Conservation (phyloP, 2,329 filamentous ascomycete species). For the Ophiostoma sp. region DNA sequence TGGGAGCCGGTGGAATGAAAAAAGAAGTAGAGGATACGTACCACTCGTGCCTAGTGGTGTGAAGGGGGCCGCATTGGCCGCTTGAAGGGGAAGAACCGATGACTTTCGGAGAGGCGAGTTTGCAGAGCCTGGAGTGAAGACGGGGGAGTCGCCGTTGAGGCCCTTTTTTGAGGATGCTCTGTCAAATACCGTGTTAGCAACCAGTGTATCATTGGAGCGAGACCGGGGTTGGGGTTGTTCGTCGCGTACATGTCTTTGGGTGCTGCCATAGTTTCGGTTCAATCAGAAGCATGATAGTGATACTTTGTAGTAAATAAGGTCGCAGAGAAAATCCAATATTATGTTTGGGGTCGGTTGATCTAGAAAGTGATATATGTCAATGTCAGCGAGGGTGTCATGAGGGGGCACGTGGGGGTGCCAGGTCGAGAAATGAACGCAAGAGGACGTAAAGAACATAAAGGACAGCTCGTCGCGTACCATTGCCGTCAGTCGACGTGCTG, state of each 20-base stretch:
- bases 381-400: not conserved
- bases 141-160: conserved; percentile 93
- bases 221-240: not conserved
- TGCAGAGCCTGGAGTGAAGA: conserved; percentile 74
- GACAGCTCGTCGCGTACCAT: conserved; percentile 8
- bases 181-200: not conserved
- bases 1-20: not conserved
- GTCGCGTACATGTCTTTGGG: conserved; percentile 23
- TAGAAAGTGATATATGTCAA: not conserved
- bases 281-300: conserved; percentile 8
- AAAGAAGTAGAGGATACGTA: conserved; percentile 32
- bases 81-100: conserved; percentile 81
- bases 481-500: not conserved
- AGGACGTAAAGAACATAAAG: too few relatives aligned
- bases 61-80: conserved; percentile 84
- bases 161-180: conserved; percentile 61
- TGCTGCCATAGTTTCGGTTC: conserved; percentile 24
- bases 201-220: not conserved
- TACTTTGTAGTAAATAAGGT: not conserved
- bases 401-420: not conserved
- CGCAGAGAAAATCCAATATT: not conserved
- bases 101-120: conserved; percentile 53
- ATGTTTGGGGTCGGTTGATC: not conserved
- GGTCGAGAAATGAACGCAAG: too few relatives aligned
- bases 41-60: conserved; percentile 65